Conservation (phyloP, 1,139 yeast species). For the Kodamaea fungicola region DNA sequence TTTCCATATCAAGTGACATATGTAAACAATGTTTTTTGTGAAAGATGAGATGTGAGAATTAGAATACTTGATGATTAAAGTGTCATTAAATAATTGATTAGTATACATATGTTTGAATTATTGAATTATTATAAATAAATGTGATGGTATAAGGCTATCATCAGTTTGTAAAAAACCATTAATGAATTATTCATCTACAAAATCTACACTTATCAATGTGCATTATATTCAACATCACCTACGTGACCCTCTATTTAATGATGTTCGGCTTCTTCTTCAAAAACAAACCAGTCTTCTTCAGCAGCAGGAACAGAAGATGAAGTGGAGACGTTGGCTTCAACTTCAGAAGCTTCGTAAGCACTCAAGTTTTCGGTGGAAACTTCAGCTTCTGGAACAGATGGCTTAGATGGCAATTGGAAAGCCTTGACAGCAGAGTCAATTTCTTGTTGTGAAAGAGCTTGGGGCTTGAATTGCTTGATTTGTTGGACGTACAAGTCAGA, state of each 20-base stretch:
- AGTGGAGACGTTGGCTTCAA: conserved; percentile 53
- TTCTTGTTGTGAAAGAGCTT: conserved; percentile 67
- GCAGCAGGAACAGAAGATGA: conserved; percentile 36
- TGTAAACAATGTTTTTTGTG: not conserved
- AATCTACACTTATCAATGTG: too few species aligned
- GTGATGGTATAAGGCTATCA: too few species aligned
- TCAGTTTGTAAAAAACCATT: too few species aligned
- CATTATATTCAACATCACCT: too few species aligned
- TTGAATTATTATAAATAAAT: too few species aligned
- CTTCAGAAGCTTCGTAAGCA: conserved; percentile 71
- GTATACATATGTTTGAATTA: too few species aligned
- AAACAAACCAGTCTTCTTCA: conserved; percentile 79
- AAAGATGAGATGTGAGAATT: conserved; percentile 5
- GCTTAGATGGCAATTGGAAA: conserved; percentile 76
- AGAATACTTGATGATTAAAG: not conserved
- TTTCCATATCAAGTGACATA: conserved; percentile 24
- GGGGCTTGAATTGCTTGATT: conserved; percentile 84
- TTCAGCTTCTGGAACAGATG: conserved; percentile 69
- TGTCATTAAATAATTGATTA: too few species aligned
- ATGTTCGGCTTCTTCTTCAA: conserved; percentile 76
- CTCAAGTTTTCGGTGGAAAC: conserved; percentile 71
- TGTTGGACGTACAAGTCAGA: conserved; percentile 86
- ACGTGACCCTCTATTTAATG: conserved; percentile 27
- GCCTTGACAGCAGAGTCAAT: conserved; percentile 78
- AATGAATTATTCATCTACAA: too few species aligned